These are phyloP conservation scores for Dichotomocladium elegans DNA, from an alignment of 371 early-diverging fungal genomes.

Conservation along the genomic window DNA sequence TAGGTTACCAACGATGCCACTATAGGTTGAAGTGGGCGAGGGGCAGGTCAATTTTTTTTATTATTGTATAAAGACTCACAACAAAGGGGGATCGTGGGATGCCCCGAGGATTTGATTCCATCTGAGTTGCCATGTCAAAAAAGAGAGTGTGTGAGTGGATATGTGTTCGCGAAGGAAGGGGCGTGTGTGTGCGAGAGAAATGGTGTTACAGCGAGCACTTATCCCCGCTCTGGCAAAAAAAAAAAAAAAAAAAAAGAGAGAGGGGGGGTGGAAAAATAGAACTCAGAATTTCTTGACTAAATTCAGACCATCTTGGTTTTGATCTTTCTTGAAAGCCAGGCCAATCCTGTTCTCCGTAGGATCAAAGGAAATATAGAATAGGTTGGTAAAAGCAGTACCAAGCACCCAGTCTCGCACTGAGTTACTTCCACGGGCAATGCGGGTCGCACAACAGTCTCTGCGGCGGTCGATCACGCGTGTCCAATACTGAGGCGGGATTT, in stretches of 20 bases:
- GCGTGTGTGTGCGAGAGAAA: too few relatives aligned
- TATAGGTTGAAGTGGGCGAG: too few relatives aligned
- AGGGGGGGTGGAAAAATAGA: not conserved
- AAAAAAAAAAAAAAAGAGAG: not conserved
- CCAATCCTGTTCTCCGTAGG: conserved; percentile 35
- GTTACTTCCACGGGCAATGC: conserved; percentile 33
- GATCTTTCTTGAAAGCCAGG: conserved; percentile 37
- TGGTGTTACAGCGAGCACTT: too few relatives aligned
- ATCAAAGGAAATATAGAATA: conserved; percentile 41
- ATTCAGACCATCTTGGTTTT: conserved; percentile 26
- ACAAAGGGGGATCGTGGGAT: conserved; percentile 96
- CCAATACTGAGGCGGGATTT: conserved; percentile 39
- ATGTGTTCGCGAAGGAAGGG: too few relatives aligned
- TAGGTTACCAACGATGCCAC: too few relatives aligned
- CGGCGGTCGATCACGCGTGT: conserved; percentile 26
- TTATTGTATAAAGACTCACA: conserved; percentile 42
- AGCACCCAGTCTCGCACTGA: conserved; percentile 40
- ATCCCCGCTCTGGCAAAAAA: too few relatives aligned
- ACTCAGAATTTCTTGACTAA: conserved; percentile 23
- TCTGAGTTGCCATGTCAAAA: conserved; percentile 17
- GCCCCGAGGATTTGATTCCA: conserved; percentile 86
- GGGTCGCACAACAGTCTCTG: conserved; percentile 35
- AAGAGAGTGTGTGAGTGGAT: not conserved
- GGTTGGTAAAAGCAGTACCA: conserved; percentile 39
- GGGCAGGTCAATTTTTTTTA: not conserved